These are phyloP conservation scores for Hyphodiscus hymeniophilus DNA, from an alignment of 495 filamentous ascomycete species.

Conservation along the genomic window DNA sequence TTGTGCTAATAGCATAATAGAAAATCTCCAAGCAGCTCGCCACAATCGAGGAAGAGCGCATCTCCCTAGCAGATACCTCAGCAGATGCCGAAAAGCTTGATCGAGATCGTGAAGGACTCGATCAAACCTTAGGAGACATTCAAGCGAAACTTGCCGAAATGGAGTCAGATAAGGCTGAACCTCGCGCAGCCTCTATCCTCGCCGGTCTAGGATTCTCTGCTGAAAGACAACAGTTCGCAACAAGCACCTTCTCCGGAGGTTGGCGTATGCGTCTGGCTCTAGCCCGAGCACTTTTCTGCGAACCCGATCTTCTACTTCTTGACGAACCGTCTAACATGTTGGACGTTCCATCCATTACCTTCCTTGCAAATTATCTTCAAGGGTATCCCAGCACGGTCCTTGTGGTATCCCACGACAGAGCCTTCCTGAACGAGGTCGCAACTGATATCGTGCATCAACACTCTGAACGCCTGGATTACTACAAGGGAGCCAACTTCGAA, in stretches of 20 bases:
- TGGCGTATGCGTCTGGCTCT: slow-evolving; percentile 98
- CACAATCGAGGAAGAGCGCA: slow-evolving; percentile 70
- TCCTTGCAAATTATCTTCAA: slow-evolving; percentile 94
- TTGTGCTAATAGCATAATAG: slow-evolving; percentile 27
- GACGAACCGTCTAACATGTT: slow-evolving; percentile 99
- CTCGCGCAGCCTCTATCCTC: slow-evolving; percentile 88
- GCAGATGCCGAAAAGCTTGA: slow-evolving; percentile 78
- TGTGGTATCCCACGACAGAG: slow-evolving; percentile 97
- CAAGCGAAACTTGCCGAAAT: slow-evolving; percentile 92
- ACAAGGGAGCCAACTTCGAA: slow-evolving; percentile 96
- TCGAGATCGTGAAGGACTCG: slow-evolving; percentile 79
- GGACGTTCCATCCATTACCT: slow-evolving; percentile 99
- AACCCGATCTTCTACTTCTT: slow-evolving; percentile 91
- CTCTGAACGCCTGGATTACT: slow-evolving; percentile 95
- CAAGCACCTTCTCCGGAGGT: slow-evolving; percentile 98
- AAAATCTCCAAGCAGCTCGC: slow-evolving; percentile 77
- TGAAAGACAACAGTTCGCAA: slow-evolving; percentile 86
- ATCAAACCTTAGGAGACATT: slow-evolving; percentile 82
- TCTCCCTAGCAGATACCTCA: slow-evolving; percentile 76
- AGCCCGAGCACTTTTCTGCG: slow-evolving; percentile 93
- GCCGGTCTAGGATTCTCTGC: slow-evolving; percentile 94
- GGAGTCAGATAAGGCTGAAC: slow-evolving; percentile 98
- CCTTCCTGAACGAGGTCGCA: slow-evolving; percentile 98
- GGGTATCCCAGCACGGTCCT: slow-evolving; percentile 89
- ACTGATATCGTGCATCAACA: slow-evolving; percentile 99